phyloP scores from a whole-genome alignment of 768 basidiomycete species.

The Mycena rebaudengoi region DNA sequence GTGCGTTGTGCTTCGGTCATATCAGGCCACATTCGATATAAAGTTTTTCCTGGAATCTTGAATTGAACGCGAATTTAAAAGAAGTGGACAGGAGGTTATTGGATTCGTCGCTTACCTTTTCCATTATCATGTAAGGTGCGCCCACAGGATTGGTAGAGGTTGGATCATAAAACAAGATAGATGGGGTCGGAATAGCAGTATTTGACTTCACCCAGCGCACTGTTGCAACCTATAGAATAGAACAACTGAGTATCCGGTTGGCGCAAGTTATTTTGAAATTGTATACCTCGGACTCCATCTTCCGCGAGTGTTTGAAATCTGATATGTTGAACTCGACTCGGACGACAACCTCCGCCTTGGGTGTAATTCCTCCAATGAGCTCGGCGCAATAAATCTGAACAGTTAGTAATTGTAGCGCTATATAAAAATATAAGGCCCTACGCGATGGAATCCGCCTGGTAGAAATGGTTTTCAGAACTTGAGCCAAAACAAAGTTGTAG shows the following conservation, averaged over 20 bases:
- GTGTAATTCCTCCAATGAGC: background rate
- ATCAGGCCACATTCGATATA: background rate
- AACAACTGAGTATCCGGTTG: background rate
- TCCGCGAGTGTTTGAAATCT: background rate
- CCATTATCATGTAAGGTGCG: constrained; percentile 3
- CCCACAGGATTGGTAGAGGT: no score
- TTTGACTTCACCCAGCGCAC: background rate
- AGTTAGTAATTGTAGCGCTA: background rate
- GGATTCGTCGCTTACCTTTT: background rate
- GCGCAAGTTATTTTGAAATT: background rate
- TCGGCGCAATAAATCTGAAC: background rate
- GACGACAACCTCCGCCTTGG: background rate
- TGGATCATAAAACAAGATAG: background rate
- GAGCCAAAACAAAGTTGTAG: no score
- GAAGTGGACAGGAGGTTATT: background rate
- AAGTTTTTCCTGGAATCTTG: background rate
- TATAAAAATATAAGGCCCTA: background rate
- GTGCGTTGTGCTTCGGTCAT: background rate
- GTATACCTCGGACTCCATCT: constrained; percentile 8
- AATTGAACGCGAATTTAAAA: no score
- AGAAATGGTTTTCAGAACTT: no score
- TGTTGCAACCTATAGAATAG: background rate
- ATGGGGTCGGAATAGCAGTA: background rate
- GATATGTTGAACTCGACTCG: background rate
- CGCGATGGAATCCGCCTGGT: constrained; percentile 1